Percentiles rank a stretch among this genome's conserved stretches.
phyloP scores from a whole-genome alignment of 208 protist species.

The Spongospora subterranea region DNA sequence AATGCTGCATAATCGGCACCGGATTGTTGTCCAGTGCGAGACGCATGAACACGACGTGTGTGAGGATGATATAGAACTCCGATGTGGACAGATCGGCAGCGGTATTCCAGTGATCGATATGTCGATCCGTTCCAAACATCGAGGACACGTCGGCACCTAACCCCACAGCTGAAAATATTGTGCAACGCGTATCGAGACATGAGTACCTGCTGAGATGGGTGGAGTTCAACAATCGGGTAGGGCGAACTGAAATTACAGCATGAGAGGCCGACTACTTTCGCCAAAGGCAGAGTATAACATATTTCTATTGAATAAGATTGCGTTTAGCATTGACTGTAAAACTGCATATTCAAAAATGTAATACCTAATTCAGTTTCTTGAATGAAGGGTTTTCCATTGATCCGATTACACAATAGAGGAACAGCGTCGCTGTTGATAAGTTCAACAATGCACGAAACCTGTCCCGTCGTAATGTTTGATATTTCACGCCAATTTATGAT shows the following conservation, averaged over 20 bases:
- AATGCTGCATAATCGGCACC: constrained; percentile 1
- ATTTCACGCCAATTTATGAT: not conserved
- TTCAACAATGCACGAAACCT: not conserved
- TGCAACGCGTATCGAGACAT: not conserved
- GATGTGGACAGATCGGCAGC: not conserved
- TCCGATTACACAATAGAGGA: not conserved
- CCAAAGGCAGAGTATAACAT: not conserved
- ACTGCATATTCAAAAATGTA: not conserved
- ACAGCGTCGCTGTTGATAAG: not conserved
- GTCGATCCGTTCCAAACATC: constrained; percentile 24
- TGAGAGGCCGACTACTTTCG: not conserved
- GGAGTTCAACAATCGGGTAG: not conserved
- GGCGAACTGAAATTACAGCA: not conserved
- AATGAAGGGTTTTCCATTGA: not conserved
- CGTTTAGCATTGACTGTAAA: not conserved
- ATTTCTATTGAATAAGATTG: no score
- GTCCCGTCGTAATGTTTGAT: not conserved
- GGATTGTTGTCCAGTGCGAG: not conserved
- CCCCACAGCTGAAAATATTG: not conserved
- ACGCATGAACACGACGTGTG: not conserved
- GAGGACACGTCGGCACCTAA: constrained; percentile 13
- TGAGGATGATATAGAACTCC: not conserved
- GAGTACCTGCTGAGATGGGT: not conserved
- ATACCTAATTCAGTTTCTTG: not conserved
- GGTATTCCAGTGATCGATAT: not conserved